phyloP scores from a whole-genome alignment of 2,329 filamentous ascomycete genomes.

The Pseudogymnoascus sp. region DNA sequence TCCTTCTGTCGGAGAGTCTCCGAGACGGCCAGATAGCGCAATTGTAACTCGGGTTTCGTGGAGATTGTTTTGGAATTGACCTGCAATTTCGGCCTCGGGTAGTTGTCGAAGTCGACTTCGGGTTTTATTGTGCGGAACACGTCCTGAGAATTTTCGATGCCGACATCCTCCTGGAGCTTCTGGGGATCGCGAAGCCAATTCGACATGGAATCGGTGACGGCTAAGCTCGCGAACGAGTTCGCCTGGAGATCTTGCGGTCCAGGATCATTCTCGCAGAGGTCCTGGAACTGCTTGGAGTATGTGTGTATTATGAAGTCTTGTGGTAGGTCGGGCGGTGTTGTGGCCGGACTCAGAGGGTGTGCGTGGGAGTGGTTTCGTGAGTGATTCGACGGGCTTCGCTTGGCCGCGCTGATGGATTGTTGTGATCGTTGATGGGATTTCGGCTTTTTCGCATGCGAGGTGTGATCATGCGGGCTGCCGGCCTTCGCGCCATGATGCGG shows the following conservation, averaged over 20 bases:
- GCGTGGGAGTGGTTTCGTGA: constrained; percentile 46
- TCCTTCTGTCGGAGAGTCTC: constrained; percentile 44
- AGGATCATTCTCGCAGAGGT: constrained; percentile 59
- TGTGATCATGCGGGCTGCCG: constrained; percentile 35
- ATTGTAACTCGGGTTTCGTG: constrained; percentile 47
- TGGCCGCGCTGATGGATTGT: constrained; percentile 59
- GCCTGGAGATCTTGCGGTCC: constrained; percentile 51
- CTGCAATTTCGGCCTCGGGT: constrained; percentile 24
- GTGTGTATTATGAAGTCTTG: constrained; percentile 56
- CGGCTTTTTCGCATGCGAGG: constrained; percentile 62
- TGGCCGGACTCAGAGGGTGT: constrained; percentile 66
- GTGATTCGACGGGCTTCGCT: constrained; percentile 58
- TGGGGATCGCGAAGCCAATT: constrained; percentile 70
- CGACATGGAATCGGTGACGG: constrained; percentile 64
- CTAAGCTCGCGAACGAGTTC: constrained; percentile 71
- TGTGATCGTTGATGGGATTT: constrained; percentile 76
- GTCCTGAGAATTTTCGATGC: constrained; percentile 46
- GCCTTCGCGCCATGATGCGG: constrained; percentile 38
- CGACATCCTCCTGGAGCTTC: constrained; percentile 58
- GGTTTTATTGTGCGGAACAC: constrained; percentile 51
- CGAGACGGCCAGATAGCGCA: constrained; percentile 53
- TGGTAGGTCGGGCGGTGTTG: constrained; percentile 57
- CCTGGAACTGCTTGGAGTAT: constrained; percentile 68
- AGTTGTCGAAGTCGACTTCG: constrained; percentile 15
- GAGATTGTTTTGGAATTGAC: constrained; percentile 20